A percentile compares a stretch with the other conserved stretches of the same genome.
These are phyloP conservation scores for Tephrocybe rancida DNA, from an alignment of 768 basidiomycete genomes.

Conservation along the genomic window DNA sequence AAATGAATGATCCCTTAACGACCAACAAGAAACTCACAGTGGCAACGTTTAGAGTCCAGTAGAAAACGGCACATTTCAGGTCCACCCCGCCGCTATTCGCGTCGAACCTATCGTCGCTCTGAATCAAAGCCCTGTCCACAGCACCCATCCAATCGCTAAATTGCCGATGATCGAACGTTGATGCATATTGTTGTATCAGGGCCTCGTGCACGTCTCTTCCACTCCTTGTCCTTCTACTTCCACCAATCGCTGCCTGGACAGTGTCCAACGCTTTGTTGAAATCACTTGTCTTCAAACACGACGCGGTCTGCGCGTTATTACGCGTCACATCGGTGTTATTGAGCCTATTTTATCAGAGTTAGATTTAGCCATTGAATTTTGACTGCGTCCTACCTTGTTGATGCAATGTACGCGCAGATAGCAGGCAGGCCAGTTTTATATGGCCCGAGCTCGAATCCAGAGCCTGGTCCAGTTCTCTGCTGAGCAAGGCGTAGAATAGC, in stretches of 20 bases:
- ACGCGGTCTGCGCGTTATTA: conserved; percentile 32
- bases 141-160: conserved; percentile 34
- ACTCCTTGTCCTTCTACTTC: conserved; percentile 13
- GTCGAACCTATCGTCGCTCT: conserved; percentile 21
- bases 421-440: conserved; percentile 44
- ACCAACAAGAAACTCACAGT: conserved; percentile 29
- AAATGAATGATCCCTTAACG: background rate
- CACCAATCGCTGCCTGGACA: conserved; percentile 27
- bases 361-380: background rate
- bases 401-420: conserved; percentile 53
- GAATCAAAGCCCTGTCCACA: conserved; percentile 33
- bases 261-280: conserved; percentile 29
- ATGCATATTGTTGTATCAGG: conserved; percentile 8
- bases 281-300: conserved; percentile 32
- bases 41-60: conserved; percentile 44
- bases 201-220: conserved; percentile 11
- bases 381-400: conserved; percentile 36
- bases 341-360: conserved; percentile 23
- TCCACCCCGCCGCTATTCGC: conserved; percentile 19
- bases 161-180: conserved; percentile 10
- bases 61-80: conserved; percentile 44
- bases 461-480: conserved; percentile 48
- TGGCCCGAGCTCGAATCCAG: conserved; percentile 45
- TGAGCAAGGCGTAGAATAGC: conserved; percentile 36
- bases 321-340: conserved; percentile 32